These are phyloP conservation scores for Yamadazyma diospyri DNA, from an alignment of 1,139 yeast genomes.

Conservation along the genomic window DNA sequence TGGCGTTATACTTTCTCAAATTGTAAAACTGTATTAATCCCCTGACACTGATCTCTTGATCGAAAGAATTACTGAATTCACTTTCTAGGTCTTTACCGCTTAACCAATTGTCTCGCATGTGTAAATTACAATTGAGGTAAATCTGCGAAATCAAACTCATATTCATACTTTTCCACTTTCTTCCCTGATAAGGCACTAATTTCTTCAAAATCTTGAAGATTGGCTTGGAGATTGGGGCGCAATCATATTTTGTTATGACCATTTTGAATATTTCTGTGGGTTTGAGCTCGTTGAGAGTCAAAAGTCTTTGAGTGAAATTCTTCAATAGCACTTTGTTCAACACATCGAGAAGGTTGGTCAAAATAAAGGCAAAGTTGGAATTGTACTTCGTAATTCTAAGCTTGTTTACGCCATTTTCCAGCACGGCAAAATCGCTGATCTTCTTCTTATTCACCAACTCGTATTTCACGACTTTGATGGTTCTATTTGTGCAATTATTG, in stretches of 20 bases:
- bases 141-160: conserved; percentile 93
- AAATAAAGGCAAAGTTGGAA: conserved; percentile 39
- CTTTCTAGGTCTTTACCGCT: conserved; percentile 78
- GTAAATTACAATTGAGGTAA: conserved; percentile 68
- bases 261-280: conserved; percentile 50
- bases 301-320: conserved; percentile 49
- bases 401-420: conserved; percentile 25
- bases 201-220: conserved; percentile 73
- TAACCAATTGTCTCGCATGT: conserved; percentile 83
- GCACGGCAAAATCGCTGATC: conserved; percentile 24
- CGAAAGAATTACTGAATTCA: conserved; percentile 74
- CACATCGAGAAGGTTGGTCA: conserved; percentile 43
- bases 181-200: conserved; percentile 85
- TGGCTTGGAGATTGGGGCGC: conserved; percentile 61
- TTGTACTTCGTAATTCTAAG: conserved; percentile 34
- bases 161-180: conserved; percentile 90
- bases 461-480: conserved; percentile 15
- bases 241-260: conserved; percentile 51
- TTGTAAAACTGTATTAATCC: conserved; percentile 80
- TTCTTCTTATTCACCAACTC: conserved; percentile 30
- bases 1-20: conserved; percentile 48
- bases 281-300: conserved; percentile 52
- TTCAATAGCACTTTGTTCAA: conserved; percentile 44
- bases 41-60: conserved; percentile 82
- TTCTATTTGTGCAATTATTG: conserved; percentile 31